Base-by-base conservation (phyloP, 345 rosid genomes). In the Brassica cretica region DNA sequence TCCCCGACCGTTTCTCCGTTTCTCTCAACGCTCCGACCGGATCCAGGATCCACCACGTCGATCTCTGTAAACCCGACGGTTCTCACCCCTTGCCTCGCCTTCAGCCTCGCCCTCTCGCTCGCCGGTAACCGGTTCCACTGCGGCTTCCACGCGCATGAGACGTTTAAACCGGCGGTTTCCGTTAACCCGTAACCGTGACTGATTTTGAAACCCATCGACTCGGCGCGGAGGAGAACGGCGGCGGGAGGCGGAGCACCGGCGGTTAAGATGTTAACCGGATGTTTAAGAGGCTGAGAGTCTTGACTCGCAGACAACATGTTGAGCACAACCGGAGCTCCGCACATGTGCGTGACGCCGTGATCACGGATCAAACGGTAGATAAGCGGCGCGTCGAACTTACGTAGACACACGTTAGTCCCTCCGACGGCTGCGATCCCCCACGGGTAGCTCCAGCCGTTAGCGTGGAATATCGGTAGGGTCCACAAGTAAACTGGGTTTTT, bases 241-340 rank as follows among this genome's bases (percentile, higher is more conserved):
- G 98, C 92, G 0, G 98, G 98, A 1, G 98, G 98, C 0, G 98
- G 89, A 16, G 97, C 90, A 8, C 97, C 98, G 6, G 90, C 96
- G 0, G 98, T 91, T 59, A 91, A 70, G 27, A 93, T 77, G 12
- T 86, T 82, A 64, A 93, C 93, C 5, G 92, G 90, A 29, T 70
- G 84, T 6, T 64, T 29, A 8, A 87, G 78, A 10, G 78, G 78
- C 66, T 82, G 33, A 44, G 74, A 82, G 8, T 66, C 63, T 4
- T 69, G 73, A 16, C 83, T 80, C 30, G 79, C 82, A 0, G 91
- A 86, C 1, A 93, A 75, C 93, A 90, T 90, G 84, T 88, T 90
- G 25, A 93, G 88, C 14, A 93, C 96, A 8, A 90, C 89, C 2
- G 98, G 98, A 25, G 97, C 98, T 5, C 91, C 98, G 37, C 95